These are phyloP conservation scores for Macaranga tanarius DNA, from an alignment of 441 rosid species.

Conservation along the genomic window DNA sequence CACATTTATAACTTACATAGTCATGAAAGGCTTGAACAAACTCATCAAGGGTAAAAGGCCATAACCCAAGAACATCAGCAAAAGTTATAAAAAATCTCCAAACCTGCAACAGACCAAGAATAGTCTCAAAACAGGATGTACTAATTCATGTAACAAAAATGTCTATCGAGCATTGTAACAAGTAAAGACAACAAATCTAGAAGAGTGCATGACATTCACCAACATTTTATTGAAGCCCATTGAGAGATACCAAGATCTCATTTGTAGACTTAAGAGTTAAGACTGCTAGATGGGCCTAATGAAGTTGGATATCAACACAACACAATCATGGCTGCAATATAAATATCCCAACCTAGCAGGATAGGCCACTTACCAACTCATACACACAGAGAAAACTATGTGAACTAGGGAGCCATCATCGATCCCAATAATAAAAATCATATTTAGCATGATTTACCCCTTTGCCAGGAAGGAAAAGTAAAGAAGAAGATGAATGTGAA, in stretches of 20 bases:
- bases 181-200: neutral
- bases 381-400: neutral
- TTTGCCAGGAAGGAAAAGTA: neutral
- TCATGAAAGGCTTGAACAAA: conserved; percentile 98
- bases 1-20: conserved; percentile 52
- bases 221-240: neutral
- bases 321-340: neutral
- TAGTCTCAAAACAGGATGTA: conserved; percentile 16
- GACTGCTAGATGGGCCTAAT: neutral
- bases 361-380: neutral
- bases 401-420: neutral
- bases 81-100: conserved; percentile 95
- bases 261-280: neutral
- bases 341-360: neutral
- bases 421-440: neutral
- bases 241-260: neutral
- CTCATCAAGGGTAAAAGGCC: conserved; percentile 99
- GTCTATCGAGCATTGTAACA: conserved; percentile 20
- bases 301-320: neutral
- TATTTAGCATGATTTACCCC: neutral
- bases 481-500: neutral
- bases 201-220: neutral
- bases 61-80: conserved; percentile 87
- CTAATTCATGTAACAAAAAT: conserved; percentile 11
- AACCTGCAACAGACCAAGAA: conserved; percentile 52